A percentile compares a stretch with the other conserved stretches of the same genome.
These are phyloP conservation scores for Colletotrichum tanaceti DNA, from an alignment of 2,329 filamentous ascomycete species.

Conservation along the genomic window DNA sequence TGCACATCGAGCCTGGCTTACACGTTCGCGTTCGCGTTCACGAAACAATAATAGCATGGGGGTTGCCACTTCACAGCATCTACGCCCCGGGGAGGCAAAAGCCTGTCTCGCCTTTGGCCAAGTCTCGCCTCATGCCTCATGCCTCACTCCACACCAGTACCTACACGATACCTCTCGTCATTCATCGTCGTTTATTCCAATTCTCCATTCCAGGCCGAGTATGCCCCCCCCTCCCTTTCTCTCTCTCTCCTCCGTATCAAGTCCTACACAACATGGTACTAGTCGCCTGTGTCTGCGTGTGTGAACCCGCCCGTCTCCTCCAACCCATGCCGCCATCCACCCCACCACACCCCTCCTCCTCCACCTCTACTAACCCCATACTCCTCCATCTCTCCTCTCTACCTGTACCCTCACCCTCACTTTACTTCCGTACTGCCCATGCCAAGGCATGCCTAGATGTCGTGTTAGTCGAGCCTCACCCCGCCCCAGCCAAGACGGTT, in stretches of 20 bases:
- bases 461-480: slow-evolving; percentile 33
- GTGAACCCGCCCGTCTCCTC: slow-evolving; percentile 2
- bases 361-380: neutral
- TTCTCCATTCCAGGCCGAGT: neutral
- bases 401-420: neutral
- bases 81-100: neutral
- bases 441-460: slow-evolving; percentile 23
- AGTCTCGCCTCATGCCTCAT: neutral
- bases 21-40: neutral
- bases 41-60: neutral
- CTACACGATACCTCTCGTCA: slow-evolving; percentile 21
- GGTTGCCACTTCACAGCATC: neutral
- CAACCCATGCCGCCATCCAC: slow-evolving; percentile 23
- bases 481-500: slow-evolving; percentile 26
- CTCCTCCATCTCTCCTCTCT: neutral
- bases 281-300: neutral
- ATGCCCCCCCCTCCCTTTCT: neutral
- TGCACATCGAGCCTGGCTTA: too few relatives aligned
- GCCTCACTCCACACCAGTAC: slow-evolving; percentile 7
- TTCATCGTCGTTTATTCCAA: neutral
- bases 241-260: neutral
- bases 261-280: neutral
- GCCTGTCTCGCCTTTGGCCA: neutral
- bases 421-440: slow-evolving; percentile 3
- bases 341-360: neutral